A percentile compares a stretch with the other conserved stretches of the same genome.
Conservation (phyloP, 108 stramenopile species). For the Nitzschia palea region DNA sequence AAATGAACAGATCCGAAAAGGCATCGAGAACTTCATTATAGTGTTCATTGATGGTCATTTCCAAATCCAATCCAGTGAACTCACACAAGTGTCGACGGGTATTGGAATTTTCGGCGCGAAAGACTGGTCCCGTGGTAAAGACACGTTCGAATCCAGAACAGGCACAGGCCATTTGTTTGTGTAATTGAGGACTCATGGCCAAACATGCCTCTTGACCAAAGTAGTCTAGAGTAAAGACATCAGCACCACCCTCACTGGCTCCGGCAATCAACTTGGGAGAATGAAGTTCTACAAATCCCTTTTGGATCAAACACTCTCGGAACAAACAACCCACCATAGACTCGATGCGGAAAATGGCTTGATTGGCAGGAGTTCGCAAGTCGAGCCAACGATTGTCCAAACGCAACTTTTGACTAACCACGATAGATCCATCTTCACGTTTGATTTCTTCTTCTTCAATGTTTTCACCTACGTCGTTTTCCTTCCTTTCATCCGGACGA, state of each 20-base stretch:
- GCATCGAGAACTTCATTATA: constrained; percentile 98
- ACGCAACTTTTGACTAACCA: constrained; percentile 89
- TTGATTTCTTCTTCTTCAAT: constrained; percentile 69
- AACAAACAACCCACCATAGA: constrained; percentile 95
- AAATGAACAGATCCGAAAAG: constrained; percentile 94
- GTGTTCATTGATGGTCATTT: constrained; percentile 98
- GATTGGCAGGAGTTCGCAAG: constrained; percentile 97
- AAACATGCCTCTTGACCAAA: constrained; percentile 96
- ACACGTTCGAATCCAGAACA: constrained; percentile 99
- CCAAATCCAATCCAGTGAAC: constrained; percentile 99
- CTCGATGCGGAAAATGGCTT: constrained; percentile 96
- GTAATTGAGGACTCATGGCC: constrained; percentile 98
- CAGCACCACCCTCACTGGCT: constrained; percentile 95
- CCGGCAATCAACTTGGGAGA: constrained; percentile 98
- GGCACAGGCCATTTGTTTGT: constrained; percentile 98
- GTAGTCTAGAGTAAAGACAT: constrained; percentile 96
- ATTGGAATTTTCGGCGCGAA: constrained; percentile 98
- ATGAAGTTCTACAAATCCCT: constrained; percentile 97
- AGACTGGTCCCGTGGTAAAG: constrained; percentile 98
- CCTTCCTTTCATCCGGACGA: constrained; percentile 83
- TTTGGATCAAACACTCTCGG: constrained; percentile 85
- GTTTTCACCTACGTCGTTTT: constrained; percentile 74
- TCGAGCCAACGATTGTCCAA: constrained; percentile 98
- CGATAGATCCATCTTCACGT: constrained; percentile 62
- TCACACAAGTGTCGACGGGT: constrained; percentile 98